phyloP scores from a whole-genome alignment of 2,329 filamentous ascomycete species.

The Xylaria digitata region DNA sequence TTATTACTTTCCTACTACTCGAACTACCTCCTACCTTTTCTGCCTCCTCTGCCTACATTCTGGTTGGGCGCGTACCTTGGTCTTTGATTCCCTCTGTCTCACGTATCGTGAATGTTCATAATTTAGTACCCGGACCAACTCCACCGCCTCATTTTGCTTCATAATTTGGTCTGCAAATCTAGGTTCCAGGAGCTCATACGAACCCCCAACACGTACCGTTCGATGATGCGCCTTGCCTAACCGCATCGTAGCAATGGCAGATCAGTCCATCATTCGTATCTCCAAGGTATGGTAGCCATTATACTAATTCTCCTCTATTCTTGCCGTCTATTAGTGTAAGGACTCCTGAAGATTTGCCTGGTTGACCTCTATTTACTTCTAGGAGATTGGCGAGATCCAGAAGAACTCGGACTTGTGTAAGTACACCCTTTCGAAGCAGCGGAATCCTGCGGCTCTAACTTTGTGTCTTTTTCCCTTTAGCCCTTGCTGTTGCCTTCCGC shows the following conservation, averaged over 20 bases:
- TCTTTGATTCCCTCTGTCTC: conserved; percentile 1
- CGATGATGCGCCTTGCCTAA: conserved; percentile 31
- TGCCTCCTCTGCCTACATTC: not conserved
- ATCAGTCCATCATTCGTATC: conserved; percentile 89
- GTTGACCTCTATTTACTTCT: conserved; percentile 25
- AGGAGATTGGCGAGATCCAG: conserved; percentile 90
- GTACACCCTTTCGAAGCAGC: conserved; percentile 46
- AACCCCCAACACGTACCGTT: conserved; percentile 17
- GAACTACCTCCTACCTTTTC: conserved; percentile 1
- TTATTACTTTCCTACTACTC: not conserved
- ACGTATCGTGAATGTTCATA: not conserved
- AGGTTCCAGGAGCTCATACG: not conserved
- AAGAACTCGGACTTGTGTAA: conserved; percentile 84
- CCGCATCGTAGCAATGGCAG: conserved; percentile 67
- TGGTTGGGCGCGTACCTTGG: conserved; percentile 5
- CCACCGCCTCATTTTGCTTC: not conserved
- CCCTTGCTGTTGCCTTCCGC: conserved; percentile 86
- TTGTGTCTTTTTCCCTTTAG: conserved; percentile 56
- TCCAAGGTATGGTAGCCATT: conserved; percentile 69
- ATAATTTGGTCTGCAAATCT: not conserved
- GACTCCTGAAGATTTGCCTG: not conserved
- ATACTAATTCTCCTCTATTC: conserved; percentile 48
- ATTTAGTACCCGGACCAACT: not conserved
- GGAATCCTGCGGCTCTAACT: conserved; percentile 37
- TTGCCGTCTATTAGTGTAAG: not conserved